Base-by-base conservation (phyloP, 2,329 filamentous ascomycete genomes). In the Aspergillus japonicus region DNA sequence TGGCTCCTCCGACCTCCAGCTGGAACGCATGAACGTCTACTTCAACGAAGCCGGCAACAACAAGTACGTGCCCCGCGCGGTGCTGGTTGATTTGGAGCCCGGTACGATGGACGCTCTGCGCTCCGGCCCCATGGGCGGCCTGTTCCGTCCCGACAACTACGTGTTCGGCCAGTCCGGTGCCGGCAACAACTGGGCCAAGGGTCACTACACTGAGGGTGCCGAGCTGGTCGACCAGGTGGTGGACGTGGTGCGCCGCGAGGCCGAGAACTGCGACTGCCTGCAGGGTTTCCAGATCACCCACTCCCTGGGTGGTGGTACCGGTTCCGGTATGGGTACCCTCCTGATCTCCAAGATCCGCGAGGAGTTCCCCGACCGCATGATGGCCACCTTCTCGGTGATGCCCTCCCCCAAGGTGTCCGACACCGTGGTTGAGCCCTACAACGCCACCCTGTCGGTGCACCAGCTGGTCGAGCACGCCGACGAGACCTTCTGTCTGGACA, bases 131-230 rank as follows among this genome's bases (percentile, higher is more conserved):
- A 98, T 98, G 79, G 95, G 95, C 73, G 91, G 97, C 85, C 92
- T 99, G 71, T 98, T 99, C 92, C 93, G 95, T 69, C 95, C 95
- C 78, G 95, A 99, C 85, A 99, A 98, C 90, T 98, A 98, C 83
- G 92, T 98, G 78, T 98, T 98, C 81, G 95, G 95, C 74, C 95
- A 98, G 85, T 98, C 95, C 73, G 94, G 95, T 87, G 95, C 95
- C 80, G 95, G 95, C 83, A 99, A 99, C 92, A 98, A 98, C 89
- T 99, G 95, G 95, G 95, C 95, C 82, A 99, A 98, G 89, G 95
- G 95, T 84, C 95, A 99, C 81, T 99, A 99, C 88, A 99, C 95
- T 68, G 95, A 99, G 85, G 95, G 95, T 88, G 95, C 95, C 71
- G 95, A 99, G 85, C 88, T 98, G 66, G 95, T 99, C 71, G 95